Conservation (phyloP, 2,329 filamentous ascomycete species). For the Fusarium virguliforme region DNA sequence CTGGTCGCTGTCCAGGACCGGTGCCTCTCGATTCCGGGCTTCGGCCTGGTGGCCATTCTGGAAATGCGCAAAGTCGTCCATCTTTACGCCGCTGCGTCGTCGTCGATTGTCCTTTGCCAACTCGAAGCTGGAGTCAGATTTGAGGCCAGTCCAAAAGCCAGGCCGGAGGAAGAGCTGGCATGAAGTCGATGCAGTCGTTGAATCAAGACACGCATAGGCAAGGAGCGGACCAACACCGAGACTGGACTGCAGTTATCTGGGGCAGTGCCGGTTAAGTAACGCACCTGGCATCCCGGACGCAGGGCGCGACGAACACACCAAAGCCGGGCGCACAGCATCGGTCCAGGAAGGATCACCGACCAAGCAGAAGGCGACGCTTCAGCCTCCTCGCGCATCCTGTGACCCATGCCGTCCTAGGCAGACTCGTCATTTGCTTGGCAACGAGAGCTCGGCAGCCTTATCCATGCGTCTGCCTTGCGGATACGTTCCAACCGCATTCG, state of each 20-base stretch:
- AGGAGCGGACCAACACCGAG: slow-evolving; percentile 5
- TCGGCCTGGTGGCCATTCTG: slow-evolving; percentile 24
- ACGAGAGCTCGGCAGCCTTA: slow-evolving; percentile 33
- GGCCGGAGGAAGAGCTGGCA: slow-evolving; percentile 22
- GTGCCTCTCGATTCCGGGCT: slow-evolving; percentile 19
- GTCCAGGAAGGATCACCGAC: slow-evolving; percentile 18
- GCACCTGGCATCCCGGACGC: slow-evolving; percentile 22
- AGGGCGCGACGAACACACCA: slow-evolving; percentile 37
- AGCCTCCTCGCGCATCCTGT: slow-evolving; percentile 41
- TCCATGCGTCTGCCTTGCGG: slow-evolving; percentile 44
- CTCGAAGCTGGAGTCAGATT: slow-evolving; percentile 8
- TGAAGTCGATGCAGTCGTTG: slow-evolving; percentile 12
- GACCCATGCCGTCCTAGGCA: slow-evolving; percentile 35
- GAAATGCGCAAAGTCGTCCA: slow-evolving; percentile 52
- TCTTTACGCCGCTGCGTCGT: slow-evolving; percentile 27
- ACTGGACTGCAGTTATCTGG: slow-evolving; percentile 23
- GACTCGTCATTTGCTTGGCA: slow-evolving; percentile 27
- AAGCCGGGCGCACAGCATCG: slow-evolving; percentile 44
- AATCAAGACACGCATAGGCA: slow-evolving; percentile 17
- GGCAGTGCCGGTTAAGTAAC: slow-evolving; percentile 48
- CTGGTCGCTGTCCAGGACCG: slow-evolving; percentile 42
- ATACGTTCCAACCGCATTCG: slow-evolving; percentile 28
- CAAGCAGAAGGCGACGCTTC: slow-evolving; percentile 21
- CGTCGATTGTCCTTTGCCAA: slow-evolving; percentile 7
- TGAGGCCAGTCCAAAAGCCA: slow-evolving; percentile 13